Conservation (phyloP, 1,139 yeast species). For the Magnusiomyces tetraspermus region DNA sequence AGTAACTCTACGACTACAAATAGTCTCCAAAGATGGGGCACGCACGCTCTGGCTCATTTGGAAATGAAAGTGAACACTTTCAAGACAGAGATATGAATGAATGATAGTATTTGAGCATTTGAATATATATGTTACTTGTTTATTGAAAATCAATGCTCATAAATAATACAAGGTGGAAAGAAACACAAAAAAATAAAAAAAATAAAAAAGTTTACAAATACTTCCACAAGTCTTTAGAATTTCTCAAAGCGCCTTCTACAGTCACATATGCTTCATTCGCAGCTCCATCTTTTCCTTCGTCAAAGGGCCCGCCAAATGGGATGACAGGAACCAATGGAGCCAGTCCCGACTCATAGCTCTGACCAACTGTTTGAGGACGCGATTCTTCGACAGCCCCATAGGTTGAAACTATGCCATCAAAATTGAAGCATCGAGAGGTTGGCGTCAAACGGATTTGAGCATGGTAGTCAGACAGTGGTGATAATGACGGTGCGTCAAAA, state of each 20-base stretch:
- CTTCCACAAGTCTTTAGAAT: constrained; percentile 1
- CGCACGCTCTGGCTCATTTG: no score
- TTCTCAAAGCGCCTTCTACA: background rate
- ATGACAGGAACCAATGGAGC: background rate
- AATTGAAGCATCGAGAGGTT: background rate
- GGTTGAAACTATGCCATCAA: background rate
- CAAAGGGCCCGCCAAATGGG: background rate
- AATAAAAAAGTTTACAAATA: background rate
- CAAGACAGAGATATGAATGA: no score
- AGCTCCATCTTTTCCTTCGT: background rate
- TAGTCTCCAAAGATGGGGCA: no score
- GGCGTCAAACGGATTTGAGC: background rate
- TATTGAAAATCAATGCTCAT: no score
- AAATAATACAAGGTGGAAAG: no score
- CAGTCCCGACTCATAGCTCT: background rate
- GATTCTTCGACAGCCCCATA: background rate
- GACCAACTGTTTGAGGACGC: background rate
- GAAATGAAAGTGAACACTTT: no score
- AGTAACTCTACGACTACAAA: no score
- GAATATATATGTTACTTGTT: no score
- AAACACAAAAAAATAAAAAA: background rate
- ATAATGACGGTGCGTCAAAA: background rate
- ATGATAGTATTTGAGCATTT: no score
- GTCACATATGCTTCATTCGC: background rate
- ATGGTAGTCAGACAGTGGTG: background rate